Percentiles rank a stretch among this genome's conserved stretches.
Evolutionary conservation across 2,329 filamentous ascomycete species (phyloP).

Genomic region (Alternaria incomplexa): DNA sequence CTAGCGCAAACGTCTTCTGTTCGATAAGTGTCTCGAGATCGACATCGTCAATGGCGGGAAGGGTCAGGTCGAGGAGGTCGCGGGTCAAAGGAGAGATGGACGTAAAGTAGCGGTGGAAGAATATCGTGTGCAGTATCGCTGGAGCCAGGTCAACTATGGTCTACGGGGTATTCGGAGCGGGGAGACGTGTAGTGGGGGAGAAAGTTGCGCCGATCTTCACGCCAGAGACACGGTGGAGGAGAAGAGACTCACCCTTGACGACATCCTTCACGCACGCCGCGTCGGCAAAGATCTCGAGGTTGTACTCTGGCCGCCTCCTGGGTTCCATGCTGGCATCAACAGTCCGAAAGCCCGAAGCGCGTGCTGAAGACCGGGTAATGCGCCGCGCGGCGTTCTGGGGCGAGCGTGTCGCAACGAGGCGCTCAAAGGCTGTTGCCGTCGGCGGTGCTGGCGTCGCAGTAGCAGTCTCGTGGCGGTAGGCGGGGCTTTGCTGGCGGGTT

Average conservation of each 20-base stretch:
- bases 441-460: background rate
- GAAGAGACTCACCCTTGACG: constrained; percentile 74
- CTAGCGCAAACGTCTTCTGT: constrained; percentile 78
- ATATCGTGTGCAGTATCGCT: constrained; percentile 96
- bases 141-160: constrained; percentile 15
- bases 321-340: constrained; percentile 62
- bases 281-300: constrained; percentile 92
- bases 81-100: constrained; percentile 80
- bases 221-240: constrained; percentile 3
- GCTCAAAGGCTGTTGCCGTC: background rate
- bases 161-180: constrained; percentile 10
- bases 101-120: constrained; percentile 98
- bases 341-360: constrained; percentile 13
- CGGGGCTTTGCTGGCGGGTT: background rate
- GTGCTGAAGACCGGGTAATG: constrained; percentile 13
- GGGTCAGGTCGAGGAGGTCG: constrained; percentile 87
- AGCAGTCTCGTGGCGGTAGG: background rate
- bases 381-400: constrained; percentile 18
- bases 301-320: constrained; percentile 81
- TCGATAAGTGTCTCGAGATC: constrained; percentile 95
- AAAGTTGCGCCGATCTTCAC: constrained; percentile 2
- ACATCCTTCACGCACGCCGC: constrained; percentile 88
- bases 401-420: constrained; percentile 14
- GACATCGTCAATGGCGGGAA: constrained; percentile 87
- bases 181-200: constrained; percentile 11